Conservation (phyloP, 176 grass and related monocot species). For the Aegilops speltoides region DNA sequence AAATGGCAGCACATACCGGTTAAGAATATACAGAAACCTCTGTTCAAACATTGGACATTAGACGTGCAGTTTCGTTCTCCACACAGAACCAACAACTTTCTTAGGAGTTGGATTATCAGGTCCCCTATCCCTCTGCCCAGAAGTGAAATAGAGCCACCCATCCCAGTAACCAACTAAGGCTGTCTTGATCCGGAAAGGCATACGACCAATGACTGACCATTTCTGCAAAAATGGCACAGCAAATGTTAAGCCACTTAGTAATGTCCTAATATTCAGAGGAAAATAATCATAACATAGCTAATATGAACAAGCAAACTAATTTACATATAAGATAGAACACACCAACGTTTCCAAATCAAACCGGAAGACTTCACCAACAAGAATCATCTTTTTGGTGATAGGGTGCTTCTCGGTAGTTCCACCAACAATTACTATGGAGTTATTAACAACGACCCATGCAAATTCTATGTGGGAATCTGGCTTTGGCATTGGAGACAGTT, state of each 20-base stretch:
- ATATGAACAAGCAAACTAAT: not conserved
- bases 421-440: slow-evolving; percentile 75
- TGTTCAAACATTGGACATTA: slow-evolving; percentile 13
- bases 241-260: not conserved
- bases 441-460: slow-evolving; percentile 73
- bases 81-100: slow-evolving; percentile 75
- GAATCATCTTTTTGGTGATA: slow-evolving; percentile 87
- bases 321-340: not conserved
- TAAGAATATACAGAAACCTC: slow-evolving; percentile 5
- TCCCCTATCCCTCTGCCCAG: slow-evolving; percentile 77
- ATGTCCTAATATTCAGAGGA: not conserved
- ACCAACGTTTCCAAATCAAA: slow-evolving; percentile 76
- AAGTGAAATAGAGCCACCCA: slow-evolving; percentile 86
- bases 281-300: not conserved
- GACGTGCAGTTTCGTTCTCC: slow-evolving; percentile 60
- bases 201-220: slow-evolving; percentile 74
- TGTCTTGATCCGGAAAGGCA: slow-evolving; percentile 87
- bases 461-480: slow-evolving; percentile 89
- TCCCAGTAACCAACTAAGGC: slow-evolving; percentile 76
- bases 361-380: slow-evolving; percentile 83
- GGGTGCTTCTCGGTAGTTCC: slow-evolving; percentile 91
- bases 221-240: slow-evolving; percentile 36
- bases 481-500: slow-evolving; percentile 75
- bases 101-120: slow-evolving; percentile 72
- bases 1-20: not conserved